These are phyloP conservation scores for Heliophila coronopifolia DNA, from an alignment of 441 rosid genomes.

Conservation along the genomic window DNA sequence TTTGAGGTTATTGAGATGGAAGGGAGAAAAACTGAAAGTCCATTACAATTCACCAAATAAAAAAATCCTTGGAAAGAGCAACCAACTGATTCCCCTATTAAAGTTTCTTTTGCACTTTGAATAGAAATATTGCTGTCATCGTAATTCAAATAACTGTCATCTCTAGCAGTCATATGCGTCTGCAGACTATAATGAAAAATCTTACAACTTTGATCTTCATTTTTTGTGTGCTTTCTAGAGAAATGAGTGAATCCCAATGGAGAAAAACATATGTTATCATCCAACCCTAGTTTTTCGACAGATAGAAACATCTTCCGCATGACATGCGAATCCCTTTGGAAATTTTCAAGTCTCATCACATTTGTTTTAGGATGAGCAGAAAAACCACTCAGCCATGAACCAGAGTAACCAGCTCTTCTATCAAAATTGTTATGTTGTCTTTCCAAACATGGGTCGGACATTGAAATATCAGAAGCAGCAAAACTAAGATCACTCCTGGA, in stretches of 20 bases:
- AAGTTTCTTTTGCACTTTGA: conserved; percentile 41
- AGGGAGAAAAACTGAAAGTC: conserved; percentile 89
- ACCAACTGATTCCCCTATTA: conserved; percentile 66
- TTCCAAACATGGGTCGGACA: conserved; percentile 31
- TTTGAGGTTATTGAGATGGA: conserved; percentile 53
- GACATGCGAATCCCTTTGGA: conserved; percentile 32
- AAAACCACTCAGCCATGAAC: conserved; percentile 45
- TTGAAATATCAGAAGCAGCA: conserved; percentile 25
- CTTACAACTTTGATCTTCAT: conserved; percentile 32
- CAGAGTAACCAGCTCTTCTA: conserved; percentile 30
- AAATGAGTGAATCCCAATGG: conserved; percentile 79
- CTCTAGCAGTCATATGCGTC: conserved; percentile 37
- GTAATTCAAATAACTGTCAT: conserved; percentile 50
- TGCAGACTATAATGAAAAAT: conserved; percentile 57
- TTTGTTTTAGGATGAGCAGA: conserved; percentile 40
- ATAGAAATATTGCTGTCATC: conserved; percentile 25
- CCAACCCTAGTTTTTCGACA: conserved; percentile 42
- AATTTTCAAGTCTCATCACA: conserved; percentile 30
- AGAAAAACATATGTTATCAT: conserved; percentile 72
- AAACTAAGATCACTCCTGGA: conserved; percentile 27
- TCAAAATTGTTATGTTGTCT: conserved; percentile 27
- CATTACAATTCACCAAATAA: conserved; percentile 73
- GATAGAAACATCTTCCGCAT: conserved; percentile 62
- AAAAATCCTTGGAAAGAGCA: conserved; percentile 80
- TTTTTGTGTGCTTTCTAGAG: conserved; percentile 37